These are phyloP conservation scores for Gossypium mustelinum DNA, from an alignment of 345 rosid genomes.

Conservation along the genomic window DNA sequence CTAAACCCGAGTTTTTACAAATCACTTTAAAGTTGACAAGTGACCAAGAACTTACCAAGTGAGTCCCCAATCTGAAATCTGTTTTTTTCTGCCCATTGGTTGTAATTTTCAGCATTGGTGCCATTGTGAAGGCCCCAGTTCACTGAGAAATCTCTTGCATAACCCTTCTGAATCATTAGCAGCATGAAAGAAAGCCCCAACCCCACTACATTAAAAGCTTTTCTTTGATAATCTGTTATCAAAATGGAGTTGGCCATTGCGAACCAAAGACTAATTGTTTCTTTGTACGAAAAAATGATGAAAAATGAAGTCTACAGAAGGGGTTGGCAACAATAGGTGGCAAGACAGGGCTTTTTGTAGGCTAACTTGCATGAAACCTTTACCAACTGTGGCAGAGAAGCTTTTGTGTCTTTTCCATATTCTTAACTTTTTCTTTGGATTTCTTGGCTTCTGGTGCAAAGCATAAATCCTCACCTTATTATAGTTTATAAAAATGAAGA, in stretches of 20 bases:
- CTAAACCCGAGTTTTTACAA: neutral
- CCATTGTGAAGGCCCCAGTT: slow-evolving; percentile 38
- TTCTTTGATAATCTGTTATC: slow-evolving; percentile 15
- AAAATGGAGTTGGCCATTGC: slow-evolving; percentile 30
- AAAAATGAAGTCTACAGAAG: neutral
- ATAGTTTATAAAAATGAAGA: neutral
- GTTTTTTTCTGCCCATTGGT: slow-evolving; percentile 67
- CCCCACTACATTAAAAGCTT: slow-evolving; percentile 26
- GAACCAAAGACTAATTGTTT: neutral
- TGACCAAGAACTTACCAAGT: slow-evolving; percentile 38
- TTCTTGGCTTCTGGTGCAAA: slow-evolving; percentile 28
- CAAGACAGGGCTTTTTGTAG: neutral
- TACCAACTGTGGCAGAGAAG: neutral
- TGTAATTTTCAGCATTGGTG: slow-evolving; percentile 25
- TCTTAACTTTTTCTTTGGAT: neutral
- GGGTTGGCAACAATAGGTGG: neutral
- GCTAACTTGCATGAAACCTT: neutral
- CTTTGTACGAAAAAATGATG: neutral
- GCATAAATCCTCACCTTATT: neutral
- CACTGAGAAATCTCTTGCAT: slow-evolving; percentile 53
- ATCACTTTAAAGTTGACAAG: neutral
- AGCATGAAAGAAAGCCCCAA: slow-evolving; percentile 33
- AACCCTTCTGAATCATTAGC: slow-evolving; percentile 29
- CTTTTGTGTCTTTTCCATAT: neutral
- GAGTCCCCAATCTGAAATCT: slow-evolving; percentile 82